phyloP scores from a whole-genome alignment of 257 asterid species.

The Penstemon newberryi region DNA sequence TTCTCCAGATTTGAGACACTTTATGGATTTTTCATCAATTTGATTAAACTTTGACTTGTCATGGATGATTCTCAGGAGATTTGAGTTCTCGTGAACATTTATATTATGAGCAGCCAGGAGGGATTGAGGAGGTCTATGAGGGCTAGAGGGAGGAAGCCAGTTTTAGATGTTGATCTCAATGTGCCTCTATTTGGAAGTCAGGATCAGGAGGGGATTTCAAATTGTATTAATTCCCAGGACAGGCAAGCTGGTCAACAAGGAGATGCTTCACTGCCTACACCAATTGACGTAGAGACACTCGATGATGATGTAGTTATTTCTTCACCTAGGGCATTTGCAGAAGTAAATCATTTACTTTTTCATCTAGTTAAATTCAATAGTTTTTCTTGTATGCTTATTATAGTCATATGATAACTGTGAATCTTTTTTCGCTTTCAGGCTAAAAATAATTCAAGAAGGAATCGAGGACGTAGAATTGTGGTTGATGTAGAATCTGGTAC shows the following conservation, averaged over 20 bases:
- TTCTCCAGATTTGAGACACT: conserved; percentile 1
- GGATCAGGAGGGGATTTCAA: conserved; percentile 37
- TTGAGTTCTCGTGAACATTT: conserved; percentile 19
- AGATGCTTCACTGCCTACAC: conserved; percentile 26
- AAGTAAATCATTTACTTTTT: conserved; percentile 33
- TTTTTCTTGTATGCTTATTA: conserved; percentile 5
- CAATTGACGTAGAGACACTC: conserved; percentile 51
- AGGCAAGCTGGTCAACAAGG: conserved; percentile 34
- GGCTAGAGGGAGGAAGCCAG: conserved; percentile 35
- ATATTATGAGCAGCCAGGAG: conserved; percentile 41
- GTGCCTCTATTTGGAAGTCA: conserved; percentile 41
- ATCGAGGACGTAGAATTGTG: conserved; percentile 49
- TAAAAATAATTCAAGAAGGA: conserved; percentile 60
- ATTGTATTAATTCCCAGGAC: conserved; percentile 31
- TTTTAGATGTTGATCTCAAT: conserved; percentile 53
- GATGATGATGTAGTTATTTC: conserved; percentile 64
- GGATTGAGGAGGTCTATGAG: conserved; percentile 36
- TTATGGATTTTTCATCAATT: not conserved
- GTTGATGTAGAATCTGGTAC: conserved; percentile 87
- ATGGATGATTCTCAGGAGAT: conserved; percentile 28
- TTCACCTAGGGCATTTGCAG: conserved; percentile 57
- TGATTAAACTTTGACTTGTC: conserved; percentile 6
- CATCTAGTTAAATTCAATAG: not conserved
- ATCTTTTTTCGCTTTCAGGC: conserved; percentile 54
- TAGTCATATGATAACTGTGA: conserved; percentile 18